Conservation (phyloP, 441 rosid species). For the Corymbia calophylla region DNA sequence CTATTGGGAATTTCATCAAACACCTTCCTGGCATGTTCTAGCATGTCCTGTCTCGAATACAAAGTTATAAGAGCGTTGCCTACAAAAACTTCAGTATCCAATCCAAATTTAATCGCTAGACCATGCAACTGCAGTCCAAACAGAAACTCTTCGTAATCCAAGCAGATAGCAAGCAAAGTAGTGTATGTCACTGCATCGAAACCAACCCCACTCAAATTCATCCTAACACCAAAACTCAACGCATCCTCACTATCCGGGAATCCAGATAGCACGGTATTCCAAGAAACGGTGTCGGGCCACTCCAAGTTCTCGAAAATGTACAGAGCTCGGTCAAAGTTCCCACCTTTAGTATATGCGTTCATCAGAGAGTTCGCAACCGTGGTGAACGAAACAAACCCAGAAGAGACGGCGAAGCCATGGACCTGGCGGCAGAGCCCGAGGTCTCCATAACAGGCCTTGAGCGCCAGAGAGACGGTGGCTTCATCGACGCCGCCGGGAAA, state of each 20-base stretch:
- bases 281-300: conserved; percentile 68
- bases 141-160: conserved; percentile 39
- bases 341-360: conserved; percentile 59
- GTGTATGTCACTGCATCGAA: conserved; percentile 65
- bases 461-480: conserved; percentile 43
- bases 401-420: conserved; percentile 56
- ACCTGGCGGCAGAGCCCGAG: conserved; percentile 42
- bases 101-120: conserved; percentile 39
- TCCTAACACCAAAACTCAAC: conserved; percentile 39
- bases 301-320: conserved; percentile 50
- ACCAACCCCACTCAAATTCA: conserved; percentile 41
- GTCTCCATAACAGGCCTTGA: conserved; percentile 60
- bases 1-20: conserved; percentile 53
- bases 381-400: conserved; percentile 40
- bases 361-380: conserved; percentile 61
- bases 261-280: conserved; percentile 86
- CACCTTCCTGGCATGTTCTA: conserved; percentile 44
- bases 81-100: conserved; percentile 49
- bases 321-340: conserved; percentile 36
- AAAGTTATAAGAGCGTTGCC: conserved; percentile 70
- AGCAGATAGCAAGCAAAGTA: conserved; percentile 55
- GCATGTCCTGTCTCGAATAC: conserved; percentile 53
- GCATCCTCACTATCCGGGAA: conserved; percentile 42
- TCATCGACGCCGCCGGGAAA: conserved; percentile 25
- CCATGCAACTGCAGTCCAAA: conserved; percentile 72